Percentiles rank a stretch among this genome's conserved stretches.
Evolutionary conservation across 1,284 basidiomycete species (phyloP).

Genomic region (Cystobasidium slooffiae): DNA sequence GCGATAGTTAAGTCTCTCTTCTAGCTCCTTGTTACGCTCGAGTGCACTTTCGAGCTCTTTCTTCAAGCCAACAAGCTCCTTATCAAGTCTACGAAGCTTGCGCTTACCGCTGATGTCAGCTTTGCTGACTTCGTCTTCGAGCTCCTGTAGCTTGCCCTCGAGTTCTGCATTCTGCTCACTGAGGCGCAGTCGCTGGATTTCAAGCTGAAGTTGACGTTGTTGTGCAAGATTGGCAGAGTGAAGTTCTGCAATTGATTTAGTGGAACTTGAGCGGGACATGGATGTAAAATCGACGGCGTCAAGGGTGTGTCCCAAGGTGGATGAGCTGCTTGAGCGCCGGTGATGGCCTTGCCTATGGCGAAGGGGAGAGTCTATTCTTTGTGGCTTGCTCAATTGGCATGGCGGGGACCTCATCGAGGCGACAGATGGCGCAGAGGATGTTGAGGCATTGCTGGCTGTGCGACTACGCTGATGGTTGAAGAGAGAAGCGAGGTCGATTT

Average conservation of each 20-base stretch:
- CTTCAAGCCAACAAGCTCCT: slow-evolving; percentile 70
- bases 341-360: slow-evolving; percentile 3
- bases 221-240: slow-evolving; percentile 45
- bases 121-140: slow-evolving; percentile 70
- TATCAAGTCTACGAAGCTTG: slow-evolving; percentile 71
- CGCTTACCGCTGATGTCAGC: slow-evolving; percentile 71
- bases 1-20: slow-evolving; percentile 59
- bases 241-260: slow-evolving; percentile 36
- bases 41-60: slow-evolving; percentile 72
- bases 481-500: background rate
- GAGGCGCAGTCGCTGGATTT: slow-evolving; percentile 57
- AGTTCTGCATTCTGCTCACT: slow-evolving; percentile 81
- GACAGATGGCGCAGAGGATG: background rate
- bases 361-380: background rate
- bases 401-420: background rate
- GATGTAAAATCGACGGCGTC: background rate
- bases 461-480: background rate
- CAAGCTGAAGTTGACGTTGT: slow-evolving; percentile 57
- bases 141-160: slow-evolving; percentile 69
- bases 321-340: slow-evolving; percentile 2
- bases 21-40: slow-evolving; percentile 68
- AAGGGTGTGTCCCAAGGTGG: background rate
- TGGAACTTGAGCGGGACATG: slow-evolving; percentile 14
- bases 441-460: background rate
- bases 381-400: background rate